A percentile compares a stretch with the other conserved stretches of the same genome.
These are phyloP conservation scores for Exophiala aquamarina DNA, from an alignment of 2,329 filamentous ascomycete species.

Conservation along the genomic window DNA sequence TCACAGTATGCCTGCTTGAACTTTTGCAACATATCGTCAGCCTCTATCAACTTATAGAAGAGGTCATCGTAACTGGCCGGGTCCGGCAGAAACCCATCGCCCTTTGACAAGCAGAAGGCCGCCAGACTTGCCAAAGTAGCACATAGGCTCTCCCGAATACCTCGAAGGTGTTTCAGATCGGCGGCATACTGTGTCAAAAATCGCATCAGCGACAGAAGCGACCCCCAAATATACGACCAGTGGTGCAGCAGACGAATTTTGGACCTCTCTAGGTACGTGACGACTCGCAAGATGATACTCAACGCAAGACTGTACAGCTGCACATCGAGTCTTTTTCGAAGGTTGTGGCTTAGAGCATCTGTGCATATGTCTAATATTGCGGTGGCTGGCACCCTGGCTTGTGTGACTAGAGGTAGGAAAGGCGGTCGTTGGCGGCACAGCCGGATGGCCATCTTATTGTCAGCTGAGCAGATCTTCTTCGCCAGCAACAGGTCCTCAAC, in stretches of 20 bases:
- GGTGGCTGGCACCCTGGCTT: conserved; percentile 71
- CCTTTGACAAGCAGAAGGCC: conserved; percentile 79
- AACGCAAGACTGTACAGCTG: conserved; percentile 79
- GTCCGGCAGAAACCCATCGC: conserved; percentile 87
- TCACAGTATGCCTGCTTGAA: conserved; percentile 69
- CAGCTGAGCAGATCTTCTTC: conserved; percentile 80
- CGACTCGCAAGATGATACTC: conserved; percentile 76
- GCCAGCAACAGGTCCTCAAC: conserved; percentile 81
- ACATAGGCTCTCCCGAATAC: conserved; percentile 68
- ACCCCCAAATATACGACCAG: conserved; percentile 93
- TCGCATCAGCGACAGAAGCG: conserved; percentile 79
- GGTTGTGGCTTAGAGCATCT: conserved; percentile 91
- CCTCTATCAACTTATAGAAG: conserved; percentile 97
- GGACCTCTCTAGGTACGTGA: conserved; percentile 80
- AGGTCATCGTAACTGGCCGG: conserved; percentile 89
- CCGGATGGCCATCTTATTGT: conserved; percentile 71
- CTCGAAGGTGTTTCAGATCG: conserved; percentile 63
- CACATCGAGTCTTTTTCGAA: conserved; percentile 80
- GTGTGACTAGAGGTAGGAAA: conserved; percentile 71
- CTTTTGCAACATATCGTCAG: conserved; percentile 67
- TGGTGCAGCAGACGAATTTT: conserved; percentile 83
- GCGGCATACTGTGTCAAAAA: conserved; percentile 85
- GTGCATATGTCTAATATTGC: conserved; percentile 82
- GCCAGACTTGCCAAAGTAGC: conserved; percentile 78
- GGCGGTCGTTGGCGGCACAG: conserved; percentile 88